A percentile compares a stretch with the other conserved stretches of the same genome.
These are phyloP conservation scores for Draba incana DNA, from an alignment of 345 rosid genomes.

Conservation along the genomic window DNA sequence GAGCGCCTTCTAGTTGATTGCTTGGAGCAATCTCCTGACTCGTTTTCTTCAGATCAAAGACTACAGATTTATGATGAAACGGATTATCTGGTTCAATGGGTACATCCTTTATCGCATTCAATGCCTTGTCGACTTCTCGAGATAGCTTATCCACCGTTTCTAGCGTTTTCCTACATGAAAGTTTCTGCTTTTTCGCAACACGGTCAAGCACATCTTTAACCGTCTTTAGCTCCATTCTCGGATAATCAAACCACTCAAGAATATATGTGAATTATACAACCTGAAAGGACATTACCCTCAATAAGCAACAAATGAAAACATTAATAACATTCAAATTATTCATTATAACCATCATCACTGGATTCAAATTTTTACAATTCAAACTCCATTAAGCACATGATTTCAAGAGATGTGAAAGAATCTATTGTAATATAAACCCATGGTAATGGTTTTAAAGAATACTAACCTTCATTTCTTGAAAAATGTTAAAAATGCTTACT, in stretches of 20 bases:
- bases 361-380: too few species aligned
- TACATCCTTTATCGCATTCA: slow-evolving; percentile 36
- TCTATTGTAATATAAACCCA: too few species aligned
- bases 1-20: slow-evolving; percentile 52
- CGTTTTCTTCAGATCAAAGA: slow-evolving; percentile 50
- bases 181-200: slow-evolving; percentile 67
- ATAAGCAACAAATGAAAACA: too few species aligned
- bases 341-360: too few species aligned
- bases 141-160: slow-evolving; percentile 49
- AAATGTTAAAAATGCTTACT: slow-evolving; percentile 52
- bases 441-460: too few species aligned
- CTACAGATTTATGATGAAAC: slow-evolving; percentile 39
- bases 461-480: too few species aligned
- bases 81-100: slow-evolving; percentile 23
- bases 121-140: slow-evolving; percentile 51
- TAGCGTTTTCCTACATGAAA: slow-evolving; percentile 50
- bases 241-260: background rate
- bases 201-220: slow-evolving; percentile 72
- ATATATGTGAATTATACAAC: background rate
- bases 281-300: background rate
- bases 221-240: slow-evolving; percentile 61
- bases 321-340: too few species aligned
- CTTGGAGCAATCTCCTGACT: slow-evolving; percentile 49
- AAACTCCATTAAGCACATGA: too few species aligned
- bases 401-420: too few species aligned